Conservation (phyloP, 2,329 filamentous ascomycete species). For the Hypoxylon sp. region DNA sequence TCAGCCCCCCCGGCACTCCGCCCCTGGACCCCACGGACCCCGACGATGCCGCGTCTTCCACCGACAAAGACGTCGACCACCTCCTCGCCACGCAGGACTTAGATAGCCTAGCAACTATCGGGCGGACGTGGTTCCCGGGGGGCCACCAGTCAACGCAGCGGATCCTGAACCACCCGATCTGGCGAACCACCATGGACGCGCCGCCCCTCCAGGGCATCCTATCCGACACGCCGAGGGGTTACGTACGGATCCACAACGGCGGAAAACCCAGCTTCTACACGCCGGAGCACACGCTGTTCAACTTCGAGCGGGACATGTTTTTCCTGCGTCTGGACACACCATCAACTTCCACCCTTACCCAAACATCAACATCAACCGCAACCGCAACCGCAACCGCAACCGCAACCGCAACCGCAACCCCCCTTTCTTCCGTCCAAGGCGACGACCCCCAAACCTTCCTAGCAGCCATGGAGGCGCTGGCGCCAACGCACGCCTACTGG, state of each 20-base stretch:
- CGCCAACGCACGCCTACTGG: background rate
- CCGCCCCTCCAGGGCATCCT: background rate
- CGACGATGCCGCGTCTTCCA: no score
- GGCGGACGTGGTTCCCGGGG: background rate
- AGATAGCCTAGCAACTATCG: background rate
- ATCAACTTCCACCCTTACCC: no score
- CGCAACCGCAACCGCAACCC: no score
- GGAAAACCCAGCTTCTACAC: background rate
- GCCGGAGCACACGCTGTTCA: background rate
- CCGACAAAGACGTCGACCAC: background rate
- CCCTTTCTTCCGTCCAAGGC: no score
- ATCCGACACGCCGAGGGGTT: background rate
- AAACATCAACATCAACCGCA: no score
- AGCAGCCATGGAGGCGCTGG: background rate
- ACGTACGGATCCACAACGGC: background rate
- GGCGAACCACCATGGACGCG: background rate
- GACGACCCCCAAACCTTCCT: background rate
- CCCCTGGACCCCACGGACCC: no score
- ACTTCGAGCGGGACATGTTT: background rate
- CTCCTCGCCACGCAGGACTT: background rate
- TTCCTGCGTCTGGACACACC: background rate
- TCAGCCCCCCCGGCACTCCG: no score
- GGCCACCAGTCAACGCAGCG: background rate
- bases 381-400: no score
- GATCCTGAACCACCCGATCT: background rate